A percentile compares a stretch with the other conserved stretches of the same genome.
Evolutionary conservation across 2,329 filamentous ascomycete genomes (phyloP).

Genomic region (Monosporascus sp.): DNA sequence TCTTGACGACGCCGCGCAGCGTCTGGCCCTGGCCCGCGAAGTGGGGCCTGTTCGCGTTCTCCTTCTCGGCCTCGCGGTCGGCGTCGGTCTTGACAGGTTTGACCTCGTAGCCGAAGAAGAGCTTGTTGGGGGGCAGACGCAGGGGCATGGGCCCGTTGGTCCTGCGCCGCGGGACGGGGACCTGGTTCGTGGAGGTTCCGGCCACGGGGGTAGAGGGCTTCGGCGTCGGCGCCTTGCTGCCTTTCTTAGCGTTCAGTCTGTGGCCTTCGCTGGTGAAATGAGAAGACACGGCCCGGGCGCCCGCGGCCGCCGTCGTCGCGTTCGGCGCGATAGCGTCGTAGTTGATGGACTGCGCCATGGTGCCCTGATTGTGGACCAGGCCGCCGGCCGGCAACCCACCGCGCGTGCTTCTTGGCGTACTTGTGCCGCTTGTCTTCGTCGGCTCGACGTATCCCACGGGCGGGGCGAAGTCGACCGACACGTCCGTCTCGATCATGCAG

Average conservation of each 20-base stretch:
- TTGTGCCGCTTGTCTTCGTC: constrained; percentile 71
- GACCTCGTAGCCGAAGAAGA: constrained; percentile 95
- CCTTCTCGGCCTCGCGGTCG: constrained; percentile 61
- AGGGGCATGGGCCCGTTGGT: constrained; percentile 82
- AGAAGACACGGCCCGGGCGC: constrained; percentile 43
- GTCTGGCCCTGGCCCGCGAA: constrained; percentile 85
- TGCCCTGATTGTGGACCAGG: constrained; percentile 75
- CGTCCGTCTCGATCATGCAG: constrained; percentile 92
- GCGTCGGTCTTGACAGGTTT: constrained; percentile 79
- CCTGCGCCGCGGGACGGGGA: constrained; percentile 32
- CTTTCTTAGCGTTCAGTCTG: constrained; percentile 76
- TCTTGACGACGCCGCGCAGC: constrained; percentile 63
- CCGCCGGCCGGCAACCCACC: constrained; percentile 66
- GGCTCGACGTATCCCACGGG: constrained; percentile 94
- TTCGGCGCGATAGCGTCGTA: constrained; percentile 85
- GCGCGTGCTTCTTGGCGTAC: constrained; percentile 67
- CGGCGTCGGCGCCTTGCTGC: constrained; percentile 66
- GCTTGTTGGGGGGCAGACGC: constrained; percentile 76
- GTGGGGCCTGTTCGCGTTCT: constrained; percentile 61
- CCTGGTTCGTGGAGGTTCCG: constrained; percentile 41
- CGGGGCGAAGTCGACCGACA: constrained; percentile 92
- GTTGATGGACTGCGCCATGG: constrained; percentile 98
- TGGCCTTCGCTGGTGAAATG: constrained; percentile 79
- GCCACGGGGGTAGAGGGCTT: constrained; percentile 69
- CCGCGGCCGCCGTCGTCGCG: constrained; percentile 57